Percentiles rank a stretch among this genome's conserved stretches.
These are phyloP conservation scores for Chaetomium olivaceum DNA, from an alignment of 2,329 filamentous ascomycete genomes.

Conservation along the genomic window DNA sequence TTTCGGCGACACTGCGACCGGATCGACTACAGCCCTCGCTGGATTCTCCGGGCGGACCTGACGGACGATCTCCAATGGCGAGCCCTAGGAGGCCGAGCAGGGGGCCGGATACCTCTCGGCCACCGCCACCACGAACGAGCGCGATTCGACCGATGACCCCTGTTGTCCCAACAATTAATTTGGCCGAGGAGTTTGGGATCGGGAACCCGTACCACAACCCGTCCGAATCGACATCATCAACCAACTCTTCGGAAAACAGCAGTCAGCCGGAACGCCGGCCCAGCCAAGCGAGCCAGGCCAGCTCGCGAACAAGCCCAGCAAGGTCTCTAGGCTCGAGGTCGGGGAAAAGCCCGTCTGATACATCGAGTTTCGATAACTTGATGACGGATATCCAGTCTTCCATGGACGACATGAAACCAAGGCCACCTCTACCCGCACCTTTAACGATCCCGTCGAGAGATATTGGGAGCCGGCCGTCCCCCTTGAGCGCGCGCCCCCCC, in stretches of 20 bases:
- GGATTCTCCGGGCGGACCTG: constrained; percentile 27
- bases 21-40: constrained; percentile 29
- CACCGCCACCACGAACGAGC: constrained; percentile 55
- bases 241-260: constrained; percentile 56
- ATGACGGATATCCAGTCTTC: constrained; percentile 59
- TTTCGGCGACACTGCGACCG: constrained; percentile 38
- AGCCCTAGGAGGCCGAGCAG: constrained; percentile 45
- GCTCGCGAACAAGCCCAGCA: constrained; percentile 60
- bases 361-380: constrained; percentile 51
- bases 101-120: constrained; percentile 52
- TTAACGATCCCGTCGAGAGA: constrained; percentile 28
- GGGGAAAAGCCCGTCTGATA: constrained; percentile 45
- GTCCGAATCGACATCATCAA: constrained; percentile 66
- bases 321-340: constrained; percentile 40
- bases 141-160: constrained; percentile 46
- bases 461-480: constrained; percentile 35
- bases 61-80: constrained; percentile 31
- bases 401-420: constrained; percentile 45
- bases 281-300: constrained; percentile 58
- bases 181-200: constrained; percentile 60
- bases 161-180: constrained; percentile 49
- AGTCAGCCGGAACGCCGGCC: constrained; percentile 41
- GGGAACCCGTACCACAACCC: constrained; percentile 66
- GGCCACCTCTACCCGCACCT: constrained; percentile 25
- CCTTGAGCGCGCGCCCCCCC: constrained; percentile 29